These are phyloP conservation scores for Trametes polyzona DNA, from an alignment of 1,284 basidiomycete species.

Conservation along the genomic window DNA sequence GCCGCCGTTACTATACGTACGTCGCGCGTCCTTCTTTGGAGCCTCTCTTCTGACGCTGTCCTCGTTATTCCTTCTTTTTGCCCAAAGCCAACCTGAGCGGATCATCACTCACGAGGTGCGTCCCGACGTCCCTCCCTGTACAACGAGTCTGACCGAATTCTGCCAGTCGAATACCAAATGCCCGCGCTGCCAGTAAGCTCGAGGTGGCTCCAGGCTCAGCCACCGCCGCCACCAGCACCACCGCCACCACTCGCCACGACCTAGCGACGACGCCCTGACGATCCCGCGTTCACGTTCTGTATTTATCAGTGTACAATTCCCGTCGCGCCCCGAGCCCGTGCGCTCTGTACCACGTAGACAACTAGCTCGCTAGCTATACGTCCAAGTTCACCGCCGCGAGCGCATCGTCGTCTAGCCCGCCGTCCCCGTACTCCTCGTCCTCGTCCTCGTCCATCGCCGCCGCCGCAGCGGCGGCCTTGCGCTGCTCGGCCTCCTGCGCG, in stretches of 20 bases:
- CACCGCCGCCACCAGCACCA: not conserved
- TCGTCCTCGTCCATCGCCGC: constrained; percentile 33
- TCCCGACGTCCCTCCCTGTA: not conserved
- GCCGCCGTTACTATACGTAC: constrained; percentile 62
- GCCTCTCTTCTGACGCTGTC: constrained; percentile 2
- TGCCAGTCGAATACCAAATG: constrained; percentile 18
- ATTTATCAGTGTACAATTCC: constrained; percentile 15
- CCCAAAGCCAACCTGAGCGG: constrained; percentile 37
- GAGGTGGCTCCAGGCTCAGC: not conserved
- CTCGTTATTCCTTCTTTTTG: too few species aligned
- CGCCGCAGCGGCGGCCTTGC: constrained; percentile 21
- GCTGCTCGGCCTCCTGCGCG: constrained; percentile 46
- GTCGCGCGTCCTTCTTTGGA: constrained; percentile 25
- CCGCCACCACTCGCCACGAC: too few species aligned
- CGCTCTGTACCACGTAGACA: constrained; percentile 18
- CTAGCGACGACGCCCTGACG: too few species aligned
- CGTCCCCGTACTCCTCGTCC: constrained; percentile 66
- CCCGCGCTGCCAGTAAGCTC: constrained; percentile 18
- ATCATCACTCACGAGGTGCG: constrained; percentile 35
- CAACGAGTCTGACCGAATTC: not conserved
- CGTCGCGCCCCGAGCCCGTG: constrained; percentile 4
- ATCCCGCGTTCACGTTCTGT: constrained; percentile 4
- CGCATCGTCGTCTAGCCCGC: constrained; percentile 72
- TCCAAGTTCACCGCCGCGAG: constrained; percentile 62
- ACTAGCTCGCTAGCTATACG: constrained; percentile 32